phyloP scores from a whole-genome alignment of 164 flowering plant genomes.

The Vitis labrusca region DNA sequence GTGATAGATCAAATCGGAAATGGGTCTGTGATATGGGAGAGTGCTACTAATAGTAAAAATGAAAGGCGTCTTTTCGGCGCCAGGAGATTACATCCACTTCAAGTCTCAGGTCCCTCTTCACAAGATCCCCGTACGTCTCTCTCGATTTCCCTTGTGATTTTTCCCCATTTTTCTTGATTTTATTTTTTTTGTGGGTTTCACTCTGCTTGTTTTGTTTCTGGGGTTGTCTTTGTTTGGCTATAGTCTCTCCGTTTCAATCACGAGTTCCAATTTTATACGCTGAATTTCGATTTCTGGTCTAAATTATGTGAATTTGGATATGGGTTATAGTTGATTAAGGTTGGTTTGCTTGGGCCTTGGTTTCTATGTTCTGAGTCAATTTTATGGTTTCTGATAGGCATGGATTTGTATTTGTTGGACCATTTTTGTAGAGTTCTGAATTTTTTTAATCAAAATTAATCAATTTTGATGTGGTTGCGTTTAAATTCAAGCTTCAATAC shows the following conservation, averaged over 20 bases:
- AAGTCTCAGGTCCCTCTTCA: slow-evolving; percentile 99
- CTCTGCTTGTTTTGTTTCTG: neutral
- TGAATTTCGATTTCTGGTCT: no score
- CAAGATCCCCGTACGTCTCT: slow-evolving; percentile 81
- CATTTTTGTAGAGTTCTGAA: neutral
- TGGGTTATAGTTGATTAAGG: no score
- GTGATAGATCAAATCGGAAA: slow-evolving; percentile 2
- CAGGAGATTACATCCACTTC: slow-evolving; percentile 96
- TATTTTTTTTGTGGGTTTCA: neutral
- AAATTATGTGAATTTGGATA: no score
- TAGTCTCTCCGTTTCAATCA: neutral
- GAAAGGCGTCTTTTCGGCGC: slow-evolving; percentile 76
- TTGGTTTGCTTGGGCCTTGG: neutral
- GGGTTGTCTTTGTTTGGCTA: neutral
- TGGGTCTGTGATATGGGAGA: slow-evolving; percentile 4
- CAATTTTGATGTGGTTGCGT: neutral
- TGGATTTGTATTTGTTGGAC: neutral
- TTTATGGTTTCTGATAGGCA: neutral
- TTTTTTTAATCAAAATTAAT: neutral
- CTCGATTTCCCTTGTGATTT: neutral
- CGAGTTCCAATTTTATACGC: no score
- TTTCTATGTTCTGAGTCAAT: neutral
- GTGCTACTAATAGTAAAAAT: slow-evolving; percentile 13
- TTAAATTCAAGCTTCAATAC: neutral
- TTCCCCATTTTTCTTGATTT: neutral